Conservation (phyloP, 2,329 filamentous ascomycete species). For the Aphanocladium album region DNA sequence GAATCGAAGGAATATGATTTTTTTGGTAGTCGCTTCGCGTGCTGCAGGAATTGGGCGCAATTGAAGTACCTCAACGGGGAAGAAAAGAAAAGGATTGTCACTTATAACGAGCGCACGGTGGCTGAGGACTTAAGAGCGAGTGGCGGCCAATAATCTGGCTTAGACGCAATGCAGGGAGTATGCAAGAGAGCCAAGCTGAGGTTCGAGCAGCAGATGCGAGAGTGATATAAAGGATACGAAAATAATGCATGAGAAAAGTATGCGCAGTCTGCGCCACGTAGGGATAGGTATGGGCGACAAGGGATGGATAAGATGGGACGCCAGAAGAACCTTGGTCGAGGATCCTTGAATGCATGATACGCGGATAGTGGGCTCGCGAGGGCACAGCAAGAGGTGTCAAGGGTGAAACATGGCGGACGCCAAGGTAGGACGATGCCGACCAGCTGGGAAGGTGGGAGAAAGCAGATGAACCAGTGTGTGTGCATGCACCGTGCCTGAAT, state of each 20-base stretch:
- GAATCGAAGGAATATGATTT: background rate
- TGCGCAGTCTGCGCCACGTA: conserved; percentile 1
- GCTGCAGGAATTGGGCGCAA: background rate
- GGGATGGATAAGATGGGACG: conserved; percentile 5
- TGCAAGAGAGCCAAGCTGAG: background rate
- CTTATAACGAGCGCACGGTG: background rate
- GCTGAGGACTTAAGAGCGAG: background rate
- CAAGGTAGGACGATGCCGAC: background rate
- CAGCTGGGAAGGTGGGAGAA: background rate
- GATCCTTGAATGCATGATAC: conserved; percentile 9
- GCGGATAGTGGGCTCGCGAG: background rate
- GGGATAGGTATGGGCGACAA: background rate
- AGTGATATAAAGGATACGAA: background rate
- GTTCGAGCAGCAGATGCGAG: background rate
- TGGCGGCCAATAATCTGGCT: conserved; percentile 11
- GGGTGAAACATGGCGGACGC: conserved; percentile 10
- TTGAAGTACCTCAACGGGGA: background rate
- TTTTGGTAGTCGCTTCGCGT: background rate
- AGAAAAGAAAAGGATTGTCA: background rate
- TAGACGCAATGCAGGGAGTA: background rate
- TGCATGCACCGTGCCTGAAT: background rate
- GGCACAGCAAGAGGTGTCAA: conserved; percentile 7
- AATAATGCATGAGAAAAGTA: conserved; percentile 3
- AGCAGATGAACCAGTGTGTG: background rate
- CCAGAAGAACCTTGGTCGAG: background rate